These are phyloP conservation scores for Termitomyces sp. DNA, from an alignment of 768 basidiomycete species.

Conservation along the genomic window DNA sequence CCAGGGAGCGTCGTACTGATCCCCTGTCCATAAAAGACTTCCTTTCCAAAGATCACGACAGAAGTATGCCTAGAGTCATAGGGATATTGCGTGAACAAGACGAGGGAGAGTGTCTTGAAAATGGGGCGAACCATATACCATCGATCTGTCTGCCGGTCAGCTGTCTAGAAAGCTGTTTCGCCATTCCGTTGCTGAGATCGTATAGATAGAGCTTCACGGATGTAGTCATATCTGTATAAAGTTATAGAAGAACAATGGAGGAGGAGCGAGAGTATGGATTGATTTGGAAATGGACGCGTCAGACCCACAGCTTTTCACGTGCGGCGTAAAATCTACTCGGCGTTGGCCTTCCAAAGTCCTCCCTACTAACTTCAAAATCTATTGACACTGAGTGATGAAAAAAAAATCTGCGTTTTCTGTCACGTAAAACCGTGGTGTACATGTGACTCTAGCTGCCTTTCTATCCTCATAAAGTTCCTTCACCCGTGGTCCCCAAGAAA, in stretches of 20 bases:
- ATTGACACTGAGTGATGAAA: no score
- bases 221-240: constrained; percentile 20
- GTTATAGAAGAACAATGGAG: not conserved
- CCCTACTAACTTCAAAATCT: not conserved
- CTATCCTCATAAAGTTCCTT: no score
- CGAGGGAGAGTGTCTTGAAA: not conserved
- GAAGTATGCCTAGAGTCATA: constrained; percentile 76
- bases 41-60: constrained; percentile 80
- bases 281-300: constrained; percentile 1
- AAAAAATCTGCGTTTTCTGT: not conserved
- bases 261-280: not conserved
- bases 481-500: not conserved
- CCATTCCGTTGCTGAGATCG: constrained; percentile 86
- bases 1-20: constrained; percentile 71
- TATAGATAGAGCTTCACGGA: constrained; percentile 85
- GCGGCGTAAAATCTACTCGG: not conserved
- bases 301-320: not conserved
- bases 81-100: constrained; percentile 2
- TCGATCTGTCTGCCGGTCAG: constrained; percentile 88
- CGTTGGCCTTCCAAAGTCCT: no score
- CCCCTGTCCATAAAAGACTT: constrained; percentile 89
- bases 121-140: constrained; percentile 71
- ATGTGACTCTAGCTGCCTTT: no score
- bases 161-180: constrained; percentile 68
- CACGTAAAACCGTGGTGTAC: not conserved